Conservation (phyloP, 441 rosid species). For the Breynia disticha region DNA sequence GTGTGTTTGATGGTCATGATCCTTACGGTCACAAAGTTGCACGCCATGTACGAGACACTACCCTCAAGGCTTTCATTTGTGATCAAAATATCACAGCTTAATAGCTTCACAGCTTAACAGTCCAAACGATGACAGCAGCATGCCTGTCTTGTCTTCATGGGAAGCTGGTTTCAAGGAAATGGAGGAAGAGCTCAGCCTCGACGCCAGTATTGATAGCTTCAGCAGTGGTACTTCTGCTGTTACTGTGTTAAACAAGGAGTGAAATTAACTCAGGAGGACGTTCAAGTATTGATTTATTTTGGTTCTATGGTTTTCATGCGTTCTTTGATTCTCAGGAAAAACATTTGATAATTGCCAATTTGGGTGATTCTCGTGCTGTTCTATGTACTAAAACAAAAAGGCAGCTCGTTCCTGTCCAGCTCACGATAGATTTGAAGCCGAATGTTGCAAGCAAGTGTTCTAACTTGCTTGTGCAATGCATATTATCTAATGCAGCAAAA, state of each 20-base stretch:
- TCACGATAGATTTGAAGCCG: constrained; percentile 82
- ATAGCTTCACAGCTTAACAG: constrained; percentile 9
- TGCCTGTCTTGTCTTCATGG: constrained; percentile 30
- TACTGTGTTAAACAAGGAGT: constrained; percentile 59
- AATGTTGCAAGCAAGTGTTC: constrained; percentile 45
- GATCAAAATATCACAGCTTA: constrained; percentile 27
- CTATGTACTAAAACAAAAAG: constrained; percentile 54
- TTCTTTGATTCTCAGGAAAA: constrained; percentile 40
- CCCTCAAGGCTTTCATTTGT: constrained; percentile 59
- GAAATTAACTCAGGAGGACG: too few species aligned
- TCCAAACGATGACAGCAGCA: not conserved
- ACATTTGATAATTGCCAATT: constrained; percentile 62
- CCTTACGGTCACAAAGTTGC: constrained; percentile 78
- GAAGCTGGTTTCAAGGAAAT: constrained; percentile 46
- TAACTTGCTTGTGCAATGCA: not conserved
- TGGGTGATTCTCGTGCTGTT: constrained; percentile 93
- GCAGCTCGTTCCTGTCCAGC: constrained; percentile 62
- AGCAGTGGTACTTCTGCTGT: constrained; percentile 91
- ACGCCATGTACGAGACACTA: constrained; percentile 49
- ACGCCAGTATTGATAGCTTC: constrained; percentile 56
- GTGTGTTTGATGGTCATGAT: constrained; percentile 95
- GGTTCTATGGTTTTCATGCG: not conserved
- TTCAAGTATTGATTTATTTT: not conserved
- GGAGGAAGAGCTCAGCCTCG: constrained; percentile 58
- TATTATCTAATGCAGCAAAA: not conserved